These are phyloP conservation scores for Elaeagnus macrophylla DNA, from an alignment of 306 rosid species.

Conservation along the genomic window DNA sequence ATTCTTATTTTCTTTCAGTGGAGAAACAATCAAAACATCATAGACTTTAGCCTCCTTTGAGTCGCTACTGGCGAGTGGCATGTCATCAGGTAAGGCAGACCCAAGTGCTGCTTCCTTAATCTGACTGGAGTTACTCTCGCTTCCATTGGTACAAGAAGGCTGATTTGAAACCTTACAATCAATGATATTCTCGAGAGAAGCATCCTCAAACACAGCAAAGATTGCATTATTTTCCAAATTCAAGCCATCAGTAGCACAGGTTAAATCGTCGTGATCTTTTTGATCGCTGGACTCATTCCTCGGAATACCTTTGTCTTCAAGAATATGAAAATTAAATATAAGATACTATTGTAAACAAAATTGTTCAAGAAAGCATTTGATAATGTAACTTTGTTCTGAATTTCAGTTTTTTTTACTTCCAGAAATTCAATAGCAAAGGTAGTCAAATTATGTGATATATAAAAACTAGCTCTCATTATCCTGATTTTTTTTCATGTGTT, in stretches of 20 bases:
- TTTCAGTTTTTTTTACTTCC: too few species aligned
- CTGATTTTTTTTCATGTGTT: too few species aligned
- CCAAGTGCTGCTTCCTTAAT: background rate
- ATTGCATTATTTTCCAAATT: constrained; percentile 4
- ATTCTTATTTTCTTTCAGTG: background rate
- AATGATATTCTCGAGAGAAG: background rate
- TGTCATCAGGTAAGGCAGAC: background rate
- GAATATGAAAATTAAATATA: background rate
- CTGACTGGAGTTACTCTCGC: background rate
- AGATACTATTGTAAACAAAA: background rate
- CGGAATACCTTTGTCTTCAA: background rate
- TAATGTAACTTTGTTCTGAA: too few species aligned
- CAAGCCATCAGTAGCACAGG: background rate
- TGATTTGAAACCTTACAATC: background rate
- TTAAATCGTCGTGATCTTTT: background rate
- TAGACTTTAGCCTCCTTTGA: background rate
- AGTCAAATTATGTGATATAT: too few species aligned
- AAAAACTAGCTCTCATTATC: too few species aligned
- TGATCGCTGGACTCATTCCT: background rate
- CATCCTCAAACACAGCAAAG: background rate
- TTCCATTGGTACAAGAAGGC: background rate
- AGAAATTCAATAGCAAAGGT: too few species aligned
- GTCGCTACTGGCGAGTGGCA: background rate
- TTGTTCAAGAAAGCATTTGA: too few species aligned
- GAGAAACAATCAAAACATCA: background rate